Evolutionary conservation across 345 rosid species (phyloP), one percentile per base, ranked within the genome.

Genomic region (Pistacia integerrima): DNA sequence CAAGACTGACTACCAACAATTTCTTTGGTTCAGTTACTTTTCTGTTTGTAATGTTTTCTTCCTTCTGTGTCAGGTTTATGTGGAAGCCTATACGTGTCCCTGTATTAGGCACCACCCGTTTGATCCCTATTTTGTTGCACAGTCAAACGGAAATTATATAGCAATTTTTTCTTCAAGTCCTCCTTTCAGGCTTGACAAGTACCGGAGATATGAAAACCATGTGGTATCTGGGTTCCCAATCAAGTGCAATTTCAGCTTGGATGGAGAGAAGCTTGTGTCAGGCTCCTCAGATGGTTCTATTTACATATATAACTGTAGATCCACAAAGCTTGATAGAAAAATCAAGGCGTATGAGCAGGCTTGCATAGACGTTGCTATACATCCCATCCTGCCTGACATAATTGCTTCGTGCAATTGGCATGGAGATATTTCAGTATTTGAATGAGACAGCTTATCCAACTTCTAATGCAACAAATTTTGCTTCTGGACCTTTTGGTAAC

Each of bases 111-210:
- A 46, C 65, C 99, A 92, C 74, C 99, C 93, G 1, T 73, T 77
- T 44, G 97, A 91, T 66, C 89, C 91, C 11, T 77, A 60, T 69
- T 93, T 93, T 36, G 84, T 93, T 33, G 94, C 95, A 11, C 97
- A 91, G 78, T 96, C 98, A 55, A 86, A 92, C 79, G 98, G 94
- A 64, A 92, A 96, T 78, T 96, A 93, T 74, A 80, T 91, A n/a
- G 97, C 97, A n/a, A 85, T 93, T 62, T 91, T 93, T 81, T 93
- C 94, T 12, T 77, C 90, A 49, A 83, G 55, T 64, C 88, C 94
- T 44, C 97, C 98, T 63, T 92, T 92, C 84, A 88, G 85, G 90
- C 90, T 94, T 17, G 90, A 93, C 88, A 96, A 90, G 78, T 96
- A 86, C 73, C 86, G 81, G 78, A 86, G 95, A 60, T 89, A 81